Evolutionary conservation across 495 filamentous ascomycete genomes (phyloP), one percentile per base, ranked within the genome.

Genomic region (Penicillium chermesinum): DNA sequence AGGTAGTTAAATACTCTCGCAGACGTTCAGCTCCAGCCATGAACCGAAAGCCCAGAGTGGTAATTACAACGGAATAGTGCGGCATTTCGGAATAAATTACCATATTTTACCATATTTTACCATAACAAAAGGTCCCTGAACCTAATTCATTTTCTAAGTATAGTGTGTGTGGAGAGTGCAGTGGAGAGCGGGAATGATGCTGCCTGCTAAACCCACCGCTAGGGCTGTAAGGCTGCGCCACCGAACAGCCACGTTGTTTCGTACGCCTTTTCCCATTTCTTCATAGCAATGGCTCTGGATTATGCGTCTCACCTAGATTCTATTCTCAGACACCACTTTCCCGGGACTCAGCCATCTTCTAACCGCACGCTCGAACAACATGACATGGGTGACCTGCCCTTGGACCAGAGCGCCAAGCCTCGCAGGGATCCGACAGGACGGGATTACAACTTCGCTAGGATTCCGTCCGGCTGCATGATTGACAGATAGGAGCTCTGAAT

Each of bases 401-500:
- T 42, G 19, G 43, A 38, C 46, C 38, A 30, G 38, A 42, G 22
- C 41, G 55, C 58, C 55, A 62, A 62, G 58, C 27, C 13, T 10
- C 52, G 58, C 55, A 55, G 58, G 55, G 46, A 17, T 12, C 41
- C 41, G 39, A 37, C 36, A 44, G 39, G 48, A 48, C 46, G 49
- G 49, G 7, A 21, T 49, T 40, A 61, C 12, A 58, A 42, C 46
- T 61, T 61, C 20, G 54, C 49, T 1, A 61, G 39, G 27, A 58
- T 48, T 1, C 54, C 54, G 19, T 61, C 51, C 2, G 58, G 32
- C 7, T 38, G 48, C 22, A 61, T 30, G 16, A 61, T 46, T 0
- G 58, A 61, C 20, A 61, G 46, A 44, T 61, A 61, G 9, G 44
- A 35, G 39, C 45, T 43, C n/a, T 55, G 51, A 18, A 61, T 61